Base-by-base conservation (phyloP, 371 early-diverging fungal genomes). In the Apophysomyces variabilis region DNA sequence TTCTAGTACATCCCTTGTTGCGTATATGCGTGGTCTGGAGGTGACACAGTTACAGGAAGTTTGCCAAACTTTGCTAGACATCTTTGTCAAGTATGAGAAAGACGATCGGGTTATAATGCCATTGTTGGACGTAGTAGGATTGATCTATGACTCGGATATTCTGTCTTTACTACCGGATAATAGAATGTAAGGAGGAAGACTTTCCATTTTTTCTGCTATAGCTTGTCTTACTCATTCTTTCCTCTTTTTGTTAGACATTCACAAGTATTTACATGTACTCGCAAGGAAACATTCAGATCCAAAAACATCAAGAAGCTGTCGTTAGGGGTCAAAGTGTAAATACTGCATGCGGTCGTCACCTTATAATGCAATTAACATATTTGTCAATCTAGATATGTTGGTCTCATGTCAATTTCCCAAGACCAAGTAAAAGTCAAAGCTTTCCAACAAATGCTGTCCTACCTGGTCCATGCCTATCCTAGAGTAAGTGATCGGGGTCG, bases 41-140 rank as follows among this genome's bases (percentile, higher is more conserved):
- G 61, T 57, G 21, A 57, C 61, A 18, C 64, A 61, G 0, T 60
- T 78, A 36, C 67, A 64, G 58, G 80, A 62, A 35, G 73, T 81
- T 54, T 77, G 77, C 6, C 64, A 60, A 11, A 69, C 69, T 5
- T 60, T 89, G 11, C 57, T 84, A 43, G 70, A 73, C n/a, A 74
- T 89, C 26, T 78, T 87, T 36, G 57, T 57, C 8, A 61, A 57
- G 12, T 79, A 87, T 64, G 77, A 75, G 38, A 77, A 84, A 44
- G 76, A 86, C 45, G 92, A 92, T 32, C 83, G 92, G 5, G 83
- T 93, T 3, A 80, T 86, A 3, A 71, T 87, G 4, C 90, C 93
- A 0, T 60, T 90, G 21, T 62, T 93, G 38, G 92, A 91, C 57
- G 87, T 88, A 0, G 47, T 87, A 38, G 93, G 92, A 39, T 68